phyloP scores from a whole-genome alignment of 805 yeast species.

The Kuraishia piskuri region DNA sequence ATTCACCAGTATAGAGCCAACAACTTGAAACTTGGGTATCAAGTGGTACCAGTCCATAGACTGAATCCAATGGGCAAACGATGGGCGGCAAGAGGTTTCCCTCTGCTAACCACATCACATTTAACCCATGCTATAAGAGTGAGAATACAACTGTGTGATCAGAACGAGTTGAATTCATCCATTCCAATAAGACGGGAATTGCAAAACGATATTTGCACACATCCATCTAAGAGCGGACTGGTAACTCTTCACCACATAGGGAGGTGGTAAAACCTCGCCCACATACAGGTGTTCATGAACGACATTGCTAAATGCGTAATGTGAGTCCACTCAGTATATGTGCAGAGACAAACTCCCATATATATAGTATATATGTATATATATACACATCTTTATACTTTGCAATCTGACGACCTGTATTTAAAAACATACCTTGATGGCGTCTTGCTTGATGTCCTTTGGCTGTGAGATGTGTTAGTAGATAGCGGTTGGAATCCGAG shows the following conservation, averaged over 20 bases:
- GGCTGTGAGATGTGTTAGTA: conserved; percentile 32
- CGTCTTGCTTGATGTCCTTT: conserved; percentile 74
- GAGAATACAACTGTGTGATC: background rate
- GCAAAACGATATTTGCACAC: no score
- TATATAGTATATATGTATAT: no score
- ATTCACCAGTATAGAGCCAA: background rate
- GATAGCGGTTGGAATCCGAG: background rate
- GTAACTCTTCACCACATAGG: background rate
- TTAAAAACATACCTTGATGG: conserved; percentile 70
- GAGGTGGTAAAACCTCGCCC: background rate
- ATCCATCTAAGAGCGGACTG: no score
- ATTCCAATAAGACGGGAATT: no score
- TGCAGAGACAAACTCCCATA: background rate
- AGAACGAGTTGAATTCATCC: background rate
- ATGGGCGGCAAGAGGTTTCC: background rate
- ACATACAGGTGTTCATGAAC: background rate
- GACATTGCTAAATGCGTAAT: background rate
- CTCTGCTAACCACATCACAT: background rate
- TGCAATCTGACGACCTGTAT: background rate
- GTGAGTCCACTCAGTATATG: background rate
- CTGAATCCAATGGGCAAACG: background rate
- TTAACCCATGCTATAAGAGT: background rate
- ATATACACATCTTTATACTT: background rate
- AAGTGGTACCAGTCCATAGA: no score
- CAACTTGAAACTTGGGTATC: no score